Conservation (phyloP, 2,329 filamentous ascomycete species). For the Diaporthe amygdali region DNA sequence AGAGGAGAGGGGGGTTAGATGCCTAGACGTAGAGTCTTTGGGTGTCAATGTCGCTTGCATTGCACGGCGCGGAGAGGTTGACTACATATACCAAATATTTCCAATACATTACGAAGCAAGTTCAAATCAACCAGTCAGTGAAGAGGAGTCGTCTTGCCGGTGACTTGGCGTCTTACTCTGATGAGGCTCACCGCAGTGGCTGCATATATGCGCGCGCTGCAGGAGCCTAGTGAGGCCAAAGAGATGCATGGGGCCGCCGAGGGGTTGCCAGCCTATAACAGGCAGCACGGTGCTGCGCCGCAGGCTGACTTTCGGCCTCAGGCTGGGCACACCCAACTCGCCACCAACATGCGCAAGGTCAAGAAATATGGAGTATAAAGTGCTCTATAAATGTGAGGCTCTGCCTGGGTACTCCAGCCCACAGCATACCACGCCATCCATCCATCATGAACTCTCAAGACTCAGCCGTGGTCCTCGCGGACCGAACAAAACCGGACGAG, state of each 20-base stretch:
- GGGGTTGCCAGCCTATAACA: not conserved
- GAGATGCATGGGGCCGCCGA: not conserved
- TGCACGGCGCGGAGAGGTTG: not conserved
- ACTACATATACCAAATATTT: not conserved
- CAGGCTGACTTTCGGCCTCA: not conserved
- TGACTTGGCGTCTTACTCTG: not conserved
- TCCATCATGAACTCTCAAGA: not conserved
- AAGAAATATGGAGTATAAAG: not conserved
- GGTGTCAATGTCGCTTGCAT: not conserved
- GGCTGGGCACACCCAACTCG: not conserved
- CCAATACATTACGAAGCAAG: not conserved
- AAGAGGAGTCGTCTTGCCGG: not conserved
- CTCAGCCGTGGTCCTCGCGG: not conserved
- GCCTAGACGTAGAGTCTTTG: constrained; percentile 6
- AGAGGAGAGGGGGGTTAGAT: not conserved
- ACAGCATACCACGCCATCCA: not conserved
- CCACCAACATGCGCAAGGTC: not conserved
- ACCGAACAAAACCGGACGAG: no score
- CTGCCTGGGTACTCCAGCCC: not conserved
- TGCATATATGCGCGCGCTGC: not conserved
- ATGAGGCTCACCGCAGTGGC: not conserved
- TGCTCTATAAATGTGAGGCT: not conserved
- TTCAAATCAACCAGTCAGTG: not conserved
- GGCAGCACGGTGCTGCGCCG: not conserved
- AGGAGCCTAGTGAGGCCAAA: not conserved